Evolutionary conservation across 495 filamentous ascomycete genomes (phyloP).

Genomic region (Penicillium crystallinum): DNA sequence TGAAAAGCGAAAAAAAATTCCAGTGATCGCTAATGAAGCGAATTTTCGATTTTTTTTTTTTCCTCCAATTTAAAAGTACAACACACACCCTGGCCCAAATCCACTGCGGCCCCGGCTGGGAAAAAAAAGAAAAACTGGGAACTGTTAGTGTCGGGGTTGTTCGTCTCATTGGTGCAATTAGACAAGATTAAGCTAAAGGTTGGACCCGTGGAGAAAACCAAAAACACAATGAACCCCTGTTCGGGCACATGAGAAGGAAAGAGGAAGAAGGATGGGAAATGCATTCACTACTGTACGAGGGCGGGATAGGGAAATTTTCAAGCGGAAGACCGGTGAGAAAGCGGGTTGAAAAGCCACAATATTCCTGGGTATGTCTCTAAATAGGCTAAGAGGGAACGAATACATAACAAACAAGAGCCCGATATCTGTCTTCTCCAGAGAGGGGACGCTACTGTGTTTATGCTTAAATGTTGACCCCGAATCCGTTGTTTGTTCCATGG

Average conservation of each 20-base stretch:
- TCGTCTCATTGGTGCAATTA: neutral
- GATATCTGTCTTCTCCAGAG: too few species aligned
- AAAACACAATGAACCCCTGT: neutral
- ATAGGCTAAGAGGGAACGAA: too few species aligned
- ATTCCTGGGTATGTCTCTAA: too few species aligned
- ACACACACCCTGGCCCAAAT: slow-evolving; percentile 3
- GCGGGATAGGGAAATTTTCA: neutral
- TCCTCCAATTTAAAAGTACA: slow-evolving; percentile 2
- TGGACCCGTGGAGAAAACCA: neutral
- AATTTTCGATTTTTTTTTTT: neutral
- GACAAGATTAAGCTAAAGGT: neutral
- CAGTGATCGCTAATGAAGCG: slow-evolving; percentile 10
- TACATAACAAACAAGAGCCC: too few species aligned
- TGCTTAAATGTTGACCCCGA: slow-evolving; percentile 4
- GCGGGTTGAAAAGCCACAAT: neutral
- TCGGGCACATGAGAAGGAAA: neutral
- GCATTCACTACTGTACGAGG: neutral
- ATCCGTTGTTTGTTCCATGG: too few species aligned
- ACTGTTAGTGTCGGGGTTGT: neutral
- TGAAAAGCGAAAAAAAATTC: slow-evolving; percentile 1
- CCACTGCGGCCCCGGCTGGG: slow-evolving; percentile 2
- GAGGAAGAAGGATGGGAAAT: neutral
- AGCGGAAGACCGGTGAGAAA: neutral
- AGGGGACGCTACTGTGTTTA: slow-evolving; percentile 5
- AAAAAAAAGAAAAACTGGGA: slow-evolving; percentile 5